phyloP scores from a whole-genome alignment of 768 basidiomycete species.

The Myochromella boudieri region DNA sequence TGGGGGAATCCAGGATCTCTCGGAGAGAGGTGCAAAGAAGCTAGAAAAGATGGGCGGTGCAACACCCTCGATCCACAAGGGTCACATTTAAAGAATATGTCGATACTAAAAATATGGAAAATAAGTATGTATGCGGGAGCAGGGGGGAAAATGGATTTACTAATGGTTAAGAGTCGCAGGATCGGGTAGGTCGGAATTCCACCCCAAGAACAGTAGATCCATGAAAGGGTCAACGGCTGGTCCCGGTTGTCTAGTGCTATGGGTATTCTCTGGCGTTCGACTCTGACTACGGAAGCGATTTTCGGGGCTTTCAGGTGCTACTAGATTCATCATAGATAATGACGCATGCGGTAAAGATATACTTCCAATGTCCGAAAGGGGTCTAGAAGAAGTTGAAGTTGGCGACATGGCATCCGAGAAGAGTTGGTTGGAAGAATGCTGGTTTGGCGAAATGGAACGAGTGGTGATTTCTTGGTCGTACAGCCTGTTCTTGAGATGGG shows the following conservation, averaged over 20 bases:
- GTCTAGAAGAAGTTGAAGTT: slow-evolving; percentile 17
- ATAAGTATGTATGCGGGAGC: slow-evolving; percentile 5
- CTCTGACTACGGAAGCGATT: slow-evolving; percentile 41
- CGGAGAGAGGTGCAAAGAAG: slow-evolving; percentile 78
- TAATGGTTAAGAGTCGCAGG: slow-evolving; percentile 73
- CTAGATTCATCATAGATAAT: slow-evolving; percentile 40
- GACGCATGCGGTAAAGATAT: slow-evolving; percentile 47
- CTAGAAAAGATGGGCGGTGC: slow-evolving; percentile 77
- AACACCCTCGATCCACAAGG: slow-evolving; percentile 85
- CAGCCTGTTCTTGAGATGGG: slow-evolving; percentile 61
- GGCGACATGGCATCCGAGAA: slow-evolving; percentile 16
- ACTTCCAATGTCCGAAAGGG: slow-evolving; percentile 29
- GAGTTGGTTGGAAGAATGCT: slow-evolving; percentile 22
- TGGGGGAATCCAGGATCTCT: slow-evolving; percentile 85
- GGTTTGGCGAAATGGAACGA: slow-evolving; percentile 38
- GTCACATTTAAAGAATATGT: slow-evolving; percentile 86
- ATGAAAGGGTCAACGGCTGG: slow-evolving; percentile 52
- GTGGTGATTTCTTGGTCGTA: slow-evolving; percentile 46
- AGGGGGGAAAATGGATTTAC: slow-evolving; percentile 42
- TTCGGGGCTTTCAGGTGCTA: slow-evolving; percentile 37
- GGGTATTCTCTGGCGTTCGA: slow-evolving; percentile 50
- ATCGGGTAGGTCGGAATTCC: slow-evolving; percentile 85
- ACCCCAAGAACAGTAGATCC: slow-evolving; percentile 72
- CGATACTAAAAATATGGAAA: slow-evolving; percentile 52
- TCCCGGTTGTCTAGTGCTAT: slow-evolving; percentile 25